phyloP scores from a whole-genome alignment of 805 yeast genomes.

The Hagleromyces aurorensis region DNA sequence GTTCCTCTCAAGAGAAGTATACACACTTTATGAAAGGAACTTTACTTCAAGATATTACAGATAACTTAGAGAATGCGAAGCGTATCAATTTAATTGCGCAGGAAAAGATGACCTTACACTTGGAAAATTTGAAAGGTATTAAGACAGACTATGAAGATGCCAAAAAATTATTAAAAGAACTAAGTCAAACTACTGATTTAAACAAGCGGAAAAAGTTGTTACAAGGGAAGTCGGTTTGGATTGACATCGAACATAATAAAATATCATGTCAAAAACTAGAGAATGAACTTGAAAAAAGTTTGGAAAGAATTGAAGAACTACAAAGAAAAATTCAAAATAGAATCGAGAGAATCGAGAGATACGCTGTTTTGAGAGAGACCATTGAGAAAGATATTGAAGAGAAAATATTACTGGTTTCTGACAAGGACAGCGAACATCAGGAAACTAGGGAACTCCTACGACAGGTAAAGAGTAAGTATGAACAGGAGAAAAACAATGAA shows the following conservation, averaged over 20 bases:
- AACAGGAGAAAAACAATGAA: conserved; percentile 18
- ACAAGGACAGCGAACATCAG: conserved; percentile 16
- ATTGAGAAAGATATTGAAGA: conserved; percentile 13
- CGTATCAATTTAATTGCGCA: conserved; percentile 32
- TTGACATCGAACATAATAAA: conserved; percentile 29
- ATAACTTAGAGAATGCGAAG: conserved; percentile 40
- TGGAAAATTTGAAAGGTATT: conserved; percentile 33
- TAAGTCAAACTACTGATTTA: conserved; percentile 36
- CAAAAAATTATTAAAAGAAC: conserved; percentile 32
- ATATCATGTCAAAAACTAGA: conserved; percentile 14
- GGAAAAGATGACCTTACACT: conserved; percentile 34
- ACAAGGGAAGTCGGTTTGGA: conserved; percentile 45
- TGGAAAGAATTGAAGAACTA: conserved; percentile 15
- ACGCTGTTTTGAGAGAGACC: conserved; percentile 14
- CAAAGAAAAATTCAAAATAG: conserved; percentile 15
- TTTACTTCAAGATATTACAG: conserved; percentile 55
- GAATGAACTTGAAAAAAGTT: conserved; percentile 9
- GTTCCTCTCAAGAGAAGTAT: conserved; percentile 66
- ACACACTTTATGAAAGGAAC: conserved; percentile 76
- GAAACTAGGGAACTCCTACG: conserved; percentile 12
- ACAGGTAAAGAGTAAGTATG: conserved; percentile 13
- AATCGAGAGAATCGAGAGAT: conserved; percentile 25
- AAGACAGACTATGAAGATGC: conserved; percentile 38
- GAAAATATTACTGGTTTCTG: conserved; percentile 9
- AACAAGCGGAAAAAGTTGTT: conserved; percentile 33